Evolutionary conservation across 257 asterid species (phyloP).

Genomic region (Solanum bulbocastanum): DNA sequence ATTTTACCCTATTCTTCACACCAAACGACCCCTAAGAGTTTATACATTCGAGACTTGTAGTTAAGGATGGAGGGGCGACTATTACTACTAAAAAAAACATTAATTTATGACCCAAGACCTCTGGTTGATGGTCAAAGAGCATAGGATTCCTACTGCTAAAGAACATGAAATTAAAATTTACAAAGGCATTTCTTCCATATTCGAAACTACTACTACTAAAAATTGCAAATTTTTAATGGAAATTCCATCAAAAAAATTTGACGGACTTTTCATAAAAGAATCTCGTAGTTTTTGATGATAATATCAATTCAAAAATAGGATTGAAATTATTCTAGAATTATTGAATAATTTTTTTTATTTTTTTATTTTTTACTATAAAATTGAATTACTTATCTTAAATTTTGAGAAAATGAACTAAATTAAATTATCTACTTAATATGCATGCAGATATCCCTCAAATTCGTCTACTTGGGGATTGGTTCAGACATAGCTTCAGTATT

Average conservation of each 20-base stretch:
- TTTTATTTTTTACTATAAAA: neutral
- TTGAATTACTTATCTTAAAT: neutral
- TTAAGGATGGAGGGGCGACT: neutral
- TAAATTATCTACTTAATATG: neutral
- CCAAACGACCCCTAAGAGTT: too few relatives aligned
- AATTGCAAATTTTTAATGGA: neutral
- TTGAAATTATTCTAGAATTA: neutral
- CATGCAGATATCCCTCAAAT: conserved; percentile 34
- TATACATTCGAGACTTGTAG: neutral
- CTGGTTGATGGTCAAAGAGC: neutral
- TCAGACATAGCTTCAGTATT: conserved; percentile 27
- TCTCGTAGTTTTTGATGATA: neutral
- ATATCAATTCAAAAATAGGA: neutral
- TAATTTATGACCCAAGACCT: neutral
- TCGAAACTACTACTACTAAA: neutral
- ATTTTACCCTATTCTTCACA: too few relatives aligned
- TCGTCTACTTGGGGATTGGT: conserved; percentile 25
- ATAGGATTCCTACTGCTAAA: neutral
- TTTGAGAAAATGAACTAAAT: neutral
- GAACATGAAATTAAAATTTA: neutral
- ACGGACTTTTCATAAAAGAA: neutral
- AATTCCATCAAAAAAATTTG: neutral
- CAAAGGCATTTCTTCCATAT: neutral
- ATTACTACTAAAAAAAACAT: neutral
- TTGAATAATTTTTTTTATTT: neutral